Percentiles rank a stretch among this genome's conserved stretches.
Conservation (phyloP, 129 eudicot genomes). For the Artemisia annua region DNA sequence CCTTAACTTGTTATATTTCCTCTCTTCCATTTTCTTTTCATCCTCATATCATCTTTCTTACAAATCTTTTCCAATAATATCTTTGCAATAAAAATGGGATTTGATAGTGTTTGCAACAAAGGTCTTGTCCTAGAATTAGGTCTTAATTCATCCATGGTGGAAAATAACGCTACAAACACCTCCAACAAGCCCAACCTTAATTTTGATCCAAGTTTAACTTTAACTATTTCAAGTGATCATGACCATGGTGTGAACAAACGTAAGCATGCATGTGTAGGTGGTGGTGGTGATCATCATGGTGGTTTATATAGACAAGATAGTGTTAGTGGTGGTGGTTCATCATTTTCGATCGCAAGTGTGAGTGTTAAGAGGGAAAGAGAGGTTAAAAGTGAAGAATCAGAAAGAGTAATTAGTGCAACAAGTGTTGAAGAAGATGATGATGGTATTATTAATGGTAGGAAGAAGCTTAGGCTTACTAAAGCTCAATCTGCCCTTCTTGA, state of each 20-base stretch:
- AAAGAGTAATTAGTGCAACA: slow-evolving; percentile 29
- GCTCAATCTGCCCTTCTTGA: slow-evolving; percentile 91
- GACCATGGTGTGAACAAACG: slow-evolving; percentile 9
- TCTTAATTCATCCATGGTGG: slow-evolving; percentile 37
- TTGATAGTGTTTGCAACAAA: slow-evolving; percentile 49
- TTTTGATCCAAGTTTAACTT: slow-evolving; percentile 66
- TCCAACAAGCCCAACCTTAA: slow-evolving; percentile 20
- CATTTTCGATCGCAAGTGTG: slow-evolving; percentile 68
- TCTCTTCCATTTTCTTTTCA: slow-evolving; percentile 10
- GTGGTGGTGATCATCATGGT: neutral
- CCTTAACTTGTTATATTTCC: slow-evolving; percentile 30
- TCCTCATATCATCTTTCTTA: neutral
- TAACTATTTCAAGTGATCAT: slow-evolving; percentile 54
- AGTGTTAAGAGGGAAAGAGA: slow-evolving; percentile 86
- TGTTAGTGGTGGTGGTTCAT: slow-evolving; percentile 60
- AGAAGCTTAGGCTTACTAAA: slow-evolving; percentile 92
- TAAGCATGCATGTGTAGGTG: neutral
- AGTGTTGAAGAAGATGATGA: slow-evolving; percentile 62
- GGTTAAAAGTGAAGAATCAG: slow-evolving; percentile 59
- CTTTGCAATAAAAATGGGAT: slow-evolving; percentile 41
- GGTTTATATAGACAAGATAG: slow-evolving; percentile 58
- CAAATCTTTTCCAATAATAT: neutral
- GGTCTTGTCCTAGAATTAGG: slow-evolving; percentile 65
- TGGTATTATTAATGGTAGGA: slow-evolving; percentile 51
- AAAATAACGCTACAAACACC: slow-evolving; percentile 22